phyloP scores from a whole-genome alignment of 2,329 filamentous ascomycete species.

The Boeremia exigua region DNA sequence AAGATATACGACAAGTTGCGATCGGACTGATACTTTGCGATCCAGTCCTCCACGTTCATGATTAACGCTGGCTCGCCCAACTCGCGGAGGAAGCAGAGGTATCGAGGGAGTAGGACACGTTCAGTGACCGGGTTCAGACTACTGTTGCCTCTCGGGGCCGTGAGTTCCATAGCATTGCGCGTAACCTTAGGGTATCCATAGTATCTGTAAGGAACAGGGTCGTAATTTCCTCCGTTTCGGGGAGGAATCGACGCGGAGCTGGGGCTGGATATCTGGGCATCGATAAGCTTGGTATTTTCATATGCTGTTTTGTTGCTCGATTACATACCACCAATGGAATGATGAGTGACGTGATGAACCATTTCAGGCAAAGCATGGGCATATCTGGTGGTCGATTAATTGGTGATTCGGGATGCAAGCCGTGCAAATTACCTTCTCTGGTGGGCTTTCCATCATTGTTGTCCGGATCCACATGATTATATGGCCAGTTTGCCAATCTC shows the following conservation, averaged over 20 bases:
- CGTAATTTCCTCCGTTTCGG: constrained; percentile 35
- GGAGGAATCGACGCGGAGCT: constrained; percentile 17
- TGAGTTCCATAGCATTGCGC: constrained; percentile 36
- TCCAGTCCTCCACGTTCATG: constrained; percentile 37
- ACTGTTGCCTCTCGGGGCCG: constrained; percentile 13
- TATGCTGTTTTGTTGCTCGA: background rate
- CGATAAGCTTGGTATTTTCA: background rate
- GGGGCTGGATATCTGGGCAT: constrained; percentile 31
- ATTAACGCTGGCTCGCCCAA: constrained; percentile 24
- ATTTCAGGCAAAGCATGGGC: constrained; percentile 36
- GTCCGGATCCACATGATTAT: constrained; percentile 35
- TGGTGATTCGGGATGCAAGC: background rate
- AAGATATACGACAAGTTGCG: constrained; percentile 47
- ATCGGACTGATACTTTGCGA: constrained; percentile 28
- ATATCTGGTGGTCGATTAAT: constrained; percentile 23
- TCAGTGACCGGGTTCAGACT: constrained; percentile 33
- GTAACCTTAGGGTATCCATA: constrained; percentile 42
- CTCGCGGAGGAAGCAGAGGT: constrained; percentile 39
- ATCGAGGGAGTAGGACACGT: constrained; percentile 34
- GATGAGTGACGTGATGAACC: constrained; percentile 33
- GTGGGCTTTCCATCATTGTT: constrained; percentile 25
- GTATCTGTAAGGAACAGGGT: constrained; percentile 36
- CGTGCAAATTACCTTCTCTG: constrained; percentile 21
- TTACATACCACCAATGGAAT: constrained; percentile 34
- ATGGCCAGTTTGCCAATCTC: constrained; percentile 41